These are phyloP conservation scores for Leptomonas seymouri DNA, from an alignment of 208 protist genomes.

Conservation along the genomic window DNA sequence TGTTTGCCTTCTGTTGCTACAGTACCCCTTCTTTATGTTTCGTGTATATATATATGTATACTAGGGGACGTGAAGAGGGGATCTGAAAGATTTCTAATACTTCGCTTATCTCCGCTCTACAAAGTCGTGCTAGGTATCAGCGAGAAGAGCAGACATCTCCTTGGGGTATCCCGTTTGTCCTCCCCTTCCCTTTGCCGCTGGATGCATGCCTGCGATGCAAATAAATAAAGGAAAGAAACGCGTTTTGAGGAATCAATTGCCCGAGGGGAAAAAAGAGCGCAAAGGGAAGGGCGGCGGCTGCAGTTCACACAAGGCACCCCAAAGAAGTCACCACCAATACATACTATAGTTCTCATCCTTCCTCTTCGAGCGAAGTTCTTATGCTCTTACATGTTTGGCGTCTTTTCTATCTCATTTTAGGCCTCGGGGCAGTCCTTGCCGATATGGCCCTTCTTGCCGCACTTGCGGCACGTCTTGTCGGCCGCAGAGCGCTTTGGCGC, in stretches of 20 bases:
- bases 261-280: slow-evolving; percentile 13
- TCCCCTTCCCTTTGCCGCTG: slow-evolving; percentile 9
- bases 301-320: slow-evolving; percentile 14
- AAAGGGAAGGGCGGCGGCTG: slow-evolving; percentile 13
- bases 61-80: neutral
- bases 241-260: neutral
- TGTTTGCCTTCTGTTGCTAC: neutral
- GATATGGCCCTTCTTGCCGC: slow-evolving; percentile 82
- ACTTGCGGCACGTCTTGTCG: slow-evolving; percentile 69
- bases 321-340: slow-evolving; percentile 11
- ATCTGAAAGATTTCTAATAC: neutral
- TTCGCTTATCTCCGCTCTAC: slow-evolving; percentile 11
- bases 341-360: slow-evolving; percentile 9
- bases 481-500: slow-evolving; percentile 35
- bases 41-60: too few species aligned
- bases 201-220: neutral
- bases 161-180: slow-evolving; percentile 3
- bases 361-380: slow-evolving; percentile 1
- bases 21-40: neutral
- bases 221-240: neutral
- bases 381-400: slow-evolving; percentile 3
- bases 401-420: neutral
- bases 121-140: neutral
- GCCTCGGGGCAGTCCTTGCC: slow-evolving; percentile 71
- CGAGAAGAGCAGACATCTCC: neutral